phyloP scores from a whole-genome alignment of 2,329 filamentous ascomycete genomes.

The Venturia oleaginea region DNA sequence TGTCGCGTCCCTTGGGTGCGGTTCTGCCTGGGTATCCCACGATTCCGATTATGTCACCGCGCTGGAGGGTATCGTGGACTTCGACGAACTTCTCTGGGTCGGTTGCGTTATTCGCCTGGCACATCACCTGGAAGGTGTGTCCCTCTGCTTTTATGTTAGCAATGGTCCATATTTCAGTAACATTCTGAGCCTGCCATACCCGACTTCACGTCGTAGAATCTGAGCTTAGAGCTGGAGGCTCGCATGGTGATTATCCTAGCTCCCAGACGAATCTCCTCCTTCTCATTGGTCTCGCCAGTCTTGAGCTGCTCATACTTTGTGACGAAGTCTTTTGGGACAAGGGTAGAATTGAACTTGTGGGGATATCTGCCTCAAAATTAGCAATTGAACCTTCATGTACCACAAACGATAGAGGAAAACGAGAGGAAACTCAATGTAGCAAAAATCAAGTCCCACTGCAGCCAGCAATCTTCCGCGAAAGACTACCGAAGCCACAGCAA shows the following conservation, averaged over 20 bases:
- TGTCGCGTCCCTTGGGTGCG: conserved; percentile 76
- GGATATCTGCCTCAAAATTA: conserved; percentile 49
- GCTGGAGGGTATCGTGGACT: conserved; percentile 80
- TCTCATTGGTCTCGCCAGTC: conserved; percentile 75
- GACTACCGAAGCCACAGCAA: background rate
- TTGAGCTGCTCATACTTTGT: conserved; percentile 71
- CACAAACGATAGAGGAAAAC: background rate
- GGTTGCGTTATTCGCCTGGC: conserved; percentile 70
- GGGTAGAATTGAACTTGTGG: conserved; percentile 84
- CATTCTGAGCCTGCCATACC: conserved; percentile 46
- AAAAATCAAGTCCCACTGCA: background rate
- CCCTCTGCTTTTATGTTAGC: conserved; percentile 41
- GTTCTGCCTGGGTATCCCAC: conserved; percentile 78
- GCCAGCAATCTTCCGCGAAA: background rate
- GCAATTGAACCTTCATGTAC: background rate
- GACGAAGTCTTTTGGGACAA: conserved; percentile 71
- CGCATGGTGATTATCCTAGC: conserved; percentile 87
- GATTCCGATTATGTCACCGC: conserved; percentile 89
- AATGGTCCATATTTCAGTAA: conserved; percentile 51
- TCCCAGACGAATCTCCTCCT: conserved; percentile 66
- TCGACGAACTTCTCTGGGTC: conserved; percentile 66
- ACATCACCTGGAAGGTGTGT: conserved; percentile 81
- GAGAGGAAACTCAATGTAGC: background rate
- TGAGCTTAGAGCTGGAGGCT: conserved; percentile 69
- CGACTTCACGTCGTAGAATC: conserved; percentile 73